Conservation (phyloP, 2,329 filamentous ascomycete genomes). For the Trichoderma guizhouense region DNA sequence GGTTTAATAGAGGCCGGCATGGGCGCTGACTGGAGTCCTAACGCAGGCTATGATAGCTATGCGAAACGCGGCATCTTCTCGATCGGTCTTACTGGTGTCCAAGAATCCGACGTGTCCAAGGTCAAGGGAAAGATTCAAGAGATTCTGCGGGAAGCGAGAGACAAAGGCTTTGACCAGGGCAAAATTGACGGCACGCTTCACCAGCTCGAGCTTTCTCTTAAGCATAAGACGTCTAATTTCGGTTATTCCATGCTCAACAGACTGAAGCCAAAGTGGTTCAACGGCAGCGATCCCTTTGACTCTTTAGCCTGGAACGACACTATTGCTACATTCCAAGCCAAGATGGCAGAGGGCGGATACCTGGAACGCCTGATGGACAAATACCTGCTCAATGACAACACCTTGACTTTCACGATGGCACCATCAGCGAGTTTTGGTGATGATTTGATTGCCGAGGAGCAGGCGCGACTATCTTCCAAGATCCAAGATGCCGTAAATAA, state of each 20-base stretch:
- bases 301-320: constrained; percentile 89
- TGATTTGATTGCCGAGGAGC: constrained; percentile 74
- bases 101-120: constrained; percentile 71
- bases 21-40: constrained; percentile 90
- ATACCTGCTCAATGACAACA: constrained; percentile 84
- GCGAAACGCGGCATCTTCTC: constrained; percentile 80
- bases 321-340: constrained; percentile 74
- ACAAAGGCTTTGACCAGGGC: constrained; percentile 78
- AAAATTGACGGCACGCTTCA: constrained; percentile 95
- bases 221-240: constrained; percentile 95
- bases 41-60: constrained; percentile 84
- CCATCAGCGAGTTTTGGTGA: constrained; percentile 73
- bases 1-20: constrained; percentile 85
- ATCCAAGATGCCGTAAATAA: constrained; percentile 66
- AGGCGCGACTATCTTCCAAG: constrained; percentile 67
- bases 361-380: constrained; percentile 83
- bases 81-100: constrained; percentile 85
- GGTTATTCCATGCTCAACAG: constrained; percentile 88
- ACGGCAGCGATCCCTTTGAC: constrained; percentile 88
- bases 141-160: constrained; percentile 65
- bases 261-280: constrained; percentile 91
- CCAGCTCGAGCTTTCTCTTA: constrained; percentile 86
- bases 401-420: constrained; percentile 89
- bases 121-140: constrained; percentile 71
- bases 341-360: constrained; percentile 73